Percentiles rank a stretch among this genome's conserved stretches.
phyloP scores from a whole-genome alignment of 257 asterid genomes.

The Forsythia suspensa region DNA sequence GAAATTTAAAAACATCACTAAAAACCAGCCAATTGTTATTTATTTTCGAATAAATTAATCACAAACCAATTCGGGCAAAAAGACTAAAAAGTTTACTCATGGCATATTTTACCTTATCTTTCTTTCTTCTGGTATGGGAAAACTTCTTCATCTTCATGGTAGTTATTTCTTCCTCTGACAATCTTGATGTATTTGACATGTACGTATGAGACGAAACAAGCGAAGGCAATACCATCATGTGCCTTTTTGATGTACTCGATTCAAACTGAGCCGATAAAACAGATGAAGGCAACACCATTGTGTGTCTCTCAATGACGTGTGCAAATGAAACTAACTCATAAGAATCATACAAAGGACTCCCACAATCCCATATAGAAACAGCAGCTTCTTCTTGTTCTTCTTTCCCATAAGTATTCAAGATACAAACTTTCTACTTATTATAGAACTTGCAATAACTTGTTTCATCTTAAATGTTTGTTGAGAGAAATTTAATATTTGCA shows the following conservation, averaged over 20 bases:
- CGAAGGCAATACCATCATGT: slow-evolving; percentile 22
- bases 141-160: neutral
- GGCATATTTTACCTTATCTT: slow-evolving; percentile 17
- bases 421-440: neutral
- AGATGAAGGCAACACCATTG: slow-evolving; percentile 17
- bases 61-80: slow-evolving; percentile 19
- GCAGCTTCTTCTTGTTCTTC: slow-evolving; percentile 14
- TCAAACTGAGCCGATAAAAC: neutral
- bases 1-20: neutral
- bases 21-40: neutral
- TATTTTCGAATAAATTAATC: slow-evolving; percentile 14
- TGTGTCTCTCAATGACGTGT: slow-evolving; percentile 38
- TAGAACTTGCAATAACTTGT: neutral
- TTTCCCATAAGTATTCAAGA: slow-evolving; percentile 23
- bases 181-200: neutral
- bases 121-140: slow-evolving; percentile 2
- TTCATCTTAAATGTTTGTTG: neutral
- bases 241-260: slow-evolving; percentile 15
- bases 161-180: neutral
- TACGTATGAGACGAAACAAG: neutral
- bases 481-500: neutral
- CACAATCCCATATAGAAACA: slow-evolving; percentile 45
- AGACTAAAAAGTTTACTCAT: slow-evolving; percentile 18
- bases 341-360: slow-evolving; percentile 59
- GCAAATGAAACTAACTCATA: slow-evolving; percentile 40